Evolutionary conservation across 495 filamentous ascomycete species (phyloP), one percentile per base, ranked within the genome.

Genomic region (Amorphotheca resinae): DNA sequence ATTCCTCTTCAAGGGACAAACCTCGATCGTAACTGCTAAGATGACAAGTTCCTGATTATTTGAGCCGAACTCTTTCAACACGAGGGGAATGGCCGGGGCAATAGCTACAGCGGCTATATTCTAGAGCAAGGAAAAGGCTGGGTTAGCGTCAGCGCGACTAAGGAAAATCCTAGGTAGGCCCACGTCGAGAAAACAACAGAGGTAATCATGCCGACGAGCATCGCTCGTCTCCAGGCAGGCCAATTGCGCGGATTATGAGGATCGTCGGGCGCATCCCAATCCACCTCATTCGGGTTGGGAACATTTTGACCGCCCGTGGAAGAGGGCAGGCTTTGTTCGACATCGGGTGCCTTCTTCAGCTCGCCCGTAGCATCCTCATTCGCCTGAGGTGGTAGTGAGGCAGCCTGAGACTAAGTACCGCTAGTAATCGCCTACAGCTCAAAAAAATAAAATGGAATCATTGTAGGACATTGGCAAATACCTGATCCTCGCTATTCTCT

Each of bases 161-260:
- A 28, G 25, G 25, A 28, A 28, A 28, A 28, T 28, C 25, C 25
- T 28, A 28, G 25, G 25, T 28, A 28, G 25, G 5, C 25, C 11
- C 25, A 28, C 25, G 25, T 28, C 25, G 25, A 28, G 25, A 28
- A 28, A 28, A 28, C 25, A 28, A 28, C 25, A 28, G 5, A 28
- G 25, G 25, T 28, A 28, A 28, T 28, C 25, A 28, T 28, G 25
- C 25, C 63, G 54, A 77, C 65, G 1, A 77, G 80, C 41, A 74
- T 66, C 1, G 64, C 33, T 64, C 73, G 74, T 63, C 81, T 82
- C 38, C 62, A 60, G 22, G 42, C 33, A 1, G 64, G 50, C 51
- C 64, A 76, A 52, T 80, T 79, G 47, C 65, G 63, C 4, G 75
- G 75, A 45, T 77, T 72, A 34, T 67, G 63, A 0, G 70, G 70